A percentile compares a stretch with the other conserved stretches of the same genome.
These are phyloP conservation scores for Lactuca saligna DNA, from an alignment of 129 eudicot genomes.

Conservation along the genomic window DNA sequence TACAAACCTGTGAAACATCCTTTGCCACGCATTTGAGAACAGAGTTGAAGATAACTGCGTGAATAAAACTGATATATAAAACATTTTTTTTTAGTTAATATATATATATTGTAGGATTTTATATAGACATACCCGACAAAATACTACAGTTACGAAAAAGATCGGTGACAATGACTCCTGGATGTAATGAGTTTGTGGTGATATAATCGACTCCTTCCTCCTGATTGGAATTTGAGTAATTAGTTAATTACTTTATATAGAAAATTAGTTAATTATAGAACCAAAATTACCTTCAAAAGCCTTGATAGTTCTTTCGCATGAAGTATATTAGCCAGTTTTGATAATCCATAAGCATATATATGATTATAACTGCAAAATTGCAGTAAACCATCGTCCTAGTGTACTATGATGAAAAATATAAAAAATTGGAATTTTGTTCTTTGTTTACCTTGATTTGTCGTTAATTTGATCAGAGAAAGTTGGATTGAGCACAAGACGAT, in stretches of 20 bases:
- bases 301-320: conserved; percentile 42
- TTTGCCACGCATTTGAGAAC: conserved; percentile 22
- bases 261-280: too few species aligned
- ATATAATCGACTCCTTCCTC: conserved; percentile 25
- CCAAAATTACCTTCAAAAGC: conserved; percentile 27
- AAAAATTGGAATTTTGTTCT: neutral
- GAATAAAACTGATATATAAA: neutral
- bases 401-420: neutral
- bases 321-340: conserved; percentile 38
- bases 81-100: conserved; percentile 3
- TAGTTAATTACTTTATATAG: neutral
- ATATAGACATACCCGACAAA: conserved; percentile 17
- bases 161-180: conserved; percentile 29
- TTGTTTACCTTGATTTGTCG: conserved; percentile 29
- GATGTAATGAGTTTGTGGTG: conserved; percentile 34
- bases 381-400: neutral
- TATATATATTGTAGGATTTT: neutral
- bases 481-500: conserved; percentile 21
- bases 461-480: conserved; percentile 21
- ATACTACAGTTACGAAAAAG: conserved; percentile 16
- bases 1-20: conserved; percentile 31
- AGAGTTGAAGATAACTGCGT: conserved; percentile 16
- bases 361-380: conserved; percentile 21
- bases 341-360: conserved; percentile 32
- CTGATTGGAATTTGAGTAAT: neutral